phyloP scores from a whole-genome alignment of 768 basidiomycete genomes.

The Tricholomella constricta region DNA sequence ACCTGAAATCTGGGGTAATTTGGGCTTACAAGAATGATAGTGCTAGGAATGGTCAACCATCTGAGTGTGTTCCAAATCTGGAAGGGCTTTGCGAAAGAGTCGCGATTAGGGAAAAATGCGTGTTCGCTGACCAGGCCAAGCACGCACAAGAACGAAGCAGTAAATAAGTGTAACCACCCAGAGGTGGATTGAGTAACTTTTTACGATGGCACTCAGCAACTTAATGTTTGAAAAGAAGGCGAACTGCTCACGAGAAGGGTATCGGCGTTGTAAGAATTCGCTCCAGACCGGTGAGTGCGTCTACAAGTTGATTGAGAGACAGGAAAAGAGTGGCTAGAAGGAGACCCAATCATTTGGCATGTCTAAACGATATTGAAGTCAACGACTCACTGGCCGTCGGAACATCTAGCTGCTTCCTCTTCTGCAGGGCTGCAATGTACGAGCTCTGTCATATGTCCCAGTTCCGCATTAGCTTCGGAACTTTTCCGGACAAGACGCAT shows the following conservation, averaged over 20 bases:
- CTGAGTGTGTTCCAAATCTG: conserved; percentile 56
- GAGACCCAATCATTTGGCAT: neutral
- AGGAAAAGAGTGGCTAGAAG: conserved; percentile 45
- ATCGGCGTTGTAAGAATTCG: conserved; percentile 76
- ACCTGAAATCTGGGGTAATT: conserved; percentile 15
- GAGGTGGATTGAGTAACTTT: conserved; percentile 66
- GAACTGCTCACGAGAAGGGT: conserved; percentile 61
- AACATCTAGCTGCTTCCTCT: conserved; percentile 55
- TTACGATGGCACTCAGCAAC: neutral
- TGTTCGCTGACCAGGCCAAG: neutral
- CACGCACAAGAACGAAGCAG: conserved; percentile 56
- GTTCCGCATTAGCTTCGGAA: neutral
- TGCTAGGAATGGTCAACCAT: conserved; percentile 70
- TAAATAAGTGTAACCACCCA: conserved; percentile 68
- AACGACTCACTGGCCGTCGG: conserved; percentile 57
- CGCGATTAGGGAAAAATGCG: neutral
- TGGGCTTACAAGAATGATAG: conserved; percentile 44
- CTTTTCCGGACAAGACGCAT: neutral
- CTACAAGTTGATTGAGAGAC: conserved; percentile 57
- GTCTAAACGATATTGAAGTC: neutral
- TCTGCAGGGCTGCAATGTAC: conserved; percentile 62
- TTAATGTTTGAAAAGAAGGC: neutral
- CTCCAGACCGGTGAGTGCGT: conserved; percentile 69
- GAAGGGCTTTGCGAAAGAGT: conserved; percentile 50
- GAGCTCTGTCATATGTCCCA: conserved; percentile 50